These are phyloP conservation scores for Inonotus obliquus DNA, from an alignment of 1,284 basidiomycete genomes.

Conservation along the genomic window DNA sequence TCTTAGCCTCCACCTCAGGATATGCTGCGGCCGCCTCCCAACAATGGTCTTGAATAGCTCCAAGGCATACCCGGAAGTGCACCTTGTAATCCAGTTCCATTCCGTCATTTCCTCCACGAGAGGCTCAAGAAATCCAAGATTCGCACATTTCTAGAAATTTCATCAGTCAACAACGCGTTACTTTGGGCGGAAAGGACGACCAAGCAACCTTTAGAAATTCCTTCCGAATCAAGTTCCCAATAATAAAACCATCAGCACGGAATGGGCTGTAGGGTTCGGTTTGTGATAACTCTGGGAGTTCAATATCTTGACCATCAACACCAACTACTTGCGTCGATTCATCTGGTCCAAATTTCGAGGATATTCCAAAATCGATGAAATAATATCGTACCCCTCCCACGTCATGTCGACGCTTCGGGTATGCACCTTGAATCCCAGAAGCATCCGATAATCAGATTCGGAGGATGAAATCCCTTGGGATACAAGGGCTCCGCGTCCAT, in stretches of 20 bases:
- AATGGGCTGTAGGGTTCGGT: conserved; percentile 6
- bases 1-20: conserved; percentile 13
- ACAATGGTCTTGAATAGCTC: background rate
- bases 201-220: background rate
- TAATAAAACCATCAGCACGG: conserved; percentile 1
- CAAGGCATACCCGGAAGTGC: conserved; percentile 19
- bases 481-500: conserved; percentile 27
- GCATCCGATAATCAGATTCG: conserved; percentile 2
- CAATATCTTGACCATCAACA: background rate
- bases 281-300: background rate
- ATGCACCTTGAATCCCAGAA: background rate
- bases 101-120: conserved; percentile 23
- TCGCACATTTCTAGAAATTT: conserved; percentile 20
- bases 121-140: conserved; percentile 22
- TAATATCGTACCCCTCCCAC: conserved; percentile 23
- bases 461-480: conserved; percentile 26
- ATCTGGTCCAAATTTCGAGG: conserved; percentile 14
- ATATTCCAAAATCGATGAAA: conserved; percentile 30
- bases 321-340: background rate
- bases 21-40: background rate
- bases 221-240: background rate
- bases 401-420: conserved; percentile 7
- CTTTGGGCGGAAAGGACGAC: background rate
- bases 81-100: conserved; percentile 20
- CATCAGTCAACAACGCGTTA: background rate